Base-by-base conservation (phyloP, 164 flowering plant genomes). In the Annona squamosa region DNA sequence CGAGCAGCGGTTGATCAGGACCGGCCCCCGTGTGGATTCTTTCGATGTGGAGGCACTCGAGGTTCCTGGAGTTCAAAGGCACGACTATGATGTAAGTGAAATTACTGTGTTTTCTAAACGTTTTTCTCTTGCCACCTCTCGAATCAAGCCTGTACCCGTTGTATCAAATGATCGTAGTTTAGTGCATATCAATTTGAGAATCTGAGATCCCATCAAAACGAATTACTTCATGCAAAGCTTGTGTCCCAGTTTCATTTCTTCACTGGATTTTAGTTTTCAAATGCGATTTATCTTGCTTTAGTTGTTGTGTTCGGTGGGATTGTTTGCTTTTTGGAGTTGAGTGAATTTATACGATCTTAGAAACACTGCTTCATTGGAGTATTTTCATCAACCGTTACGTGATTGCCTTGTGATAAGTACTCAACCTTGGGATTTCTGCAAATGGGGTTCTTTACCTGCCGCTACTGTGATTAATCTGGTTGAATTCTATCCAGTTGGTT, bases 21-120 rank as follows among this genome's bases (percentile, higher is more conserved):
- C 99, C 5, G 98, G 99, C 2, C 98, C 97, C 1, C 78, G 93
- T 42, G 76, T 95, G 9, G 98, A 95, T 83, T 95, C 99, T 13
- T 95, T 95, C 71, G 99, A 93, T 78, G 98, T 93, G 3, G 99
- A 95, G 75, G 98, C 97, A 3, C 92, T 91, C 4, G 99, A 95
- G 73, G 84, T 93, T 71, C 97, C 97, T 12, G 92, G 98, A 0
- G 94, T 89, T 47, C 88, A 80, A 26, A 80, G 91, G 68, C 83
- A 77, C 65, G 98, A 91, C 5, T 86, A 85, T 73, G 98, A 91
- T 95, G 97, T 80, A 77, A 46, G 62, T 17, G 5, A 5, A 19
- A 47, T n/a, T 26, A 18, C 17, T 45, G 47, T 46, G 17, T 68
- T 37, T 17, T 12, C 45, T n/a, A 67, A 26, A 26, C 10, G 37